Base-by-base conservation (phyloP, 2,329 filamentous ascomycete species). In the Didymella keratinophila region DNA sequence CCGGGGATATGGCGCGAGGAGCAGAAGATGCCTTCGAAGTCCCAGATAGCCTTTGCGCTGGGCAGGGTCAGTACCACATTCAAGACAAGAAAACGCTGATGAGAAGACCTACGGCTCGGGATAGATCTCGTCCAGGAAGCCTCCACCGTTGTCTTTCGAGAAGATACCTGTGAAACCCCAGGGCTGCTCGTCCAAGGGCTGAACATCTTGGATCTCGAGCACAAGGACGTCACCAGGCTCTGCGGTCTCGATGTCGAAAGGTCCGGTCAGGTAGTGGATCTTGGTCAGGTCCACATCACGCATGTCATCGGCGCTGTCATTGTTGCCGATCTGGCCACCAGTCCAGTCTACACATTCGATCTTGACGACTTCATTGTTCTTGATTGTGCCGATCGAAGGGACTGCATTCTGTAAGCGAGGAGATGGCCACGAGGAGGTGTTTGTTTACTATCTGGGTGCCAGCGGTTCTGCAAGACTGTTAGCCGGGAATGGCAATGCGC, bases 121-220 rank as follows among this genome's bases (percentile, higher is more conserved):
- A 68, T 96, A 97, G 27, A 92, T 83, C 72, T 96, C 91, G 64
- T 97, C 92, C 12, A 97, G 78, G 66, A 97, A 97, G 0, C 93
- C 93, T 9, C 93, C 93, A 6, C 93, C 93, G 68, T 97, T 97
- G 16, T 87, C 79, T 64, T 86, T 88, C 52, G 89, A 83, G 70
- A 97, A 97, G 5, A 95, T 79, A 9, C 92, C 92, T 0, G 91
- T 94, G 75, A 96, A 96, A 0, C 93, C 93, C 93, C 93, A 97
- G 0, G 92, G 92, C 56, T 89, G 86, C 28, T 95, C 87, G 62
- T 94, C 83, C 64, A 96, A 87, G 0, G 93, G 93, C 79, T 97
- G 92, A 0, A 97, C 91, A 70, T 97, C 93, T 76, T 94, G 92
- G 64, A 97, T 97, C 75, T 97, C 92, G 8, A 97, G 90, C 0